Conservation (phyloP, 2,329 filamentous ascomycete species). For the Cytospora piceicola region DNA sequence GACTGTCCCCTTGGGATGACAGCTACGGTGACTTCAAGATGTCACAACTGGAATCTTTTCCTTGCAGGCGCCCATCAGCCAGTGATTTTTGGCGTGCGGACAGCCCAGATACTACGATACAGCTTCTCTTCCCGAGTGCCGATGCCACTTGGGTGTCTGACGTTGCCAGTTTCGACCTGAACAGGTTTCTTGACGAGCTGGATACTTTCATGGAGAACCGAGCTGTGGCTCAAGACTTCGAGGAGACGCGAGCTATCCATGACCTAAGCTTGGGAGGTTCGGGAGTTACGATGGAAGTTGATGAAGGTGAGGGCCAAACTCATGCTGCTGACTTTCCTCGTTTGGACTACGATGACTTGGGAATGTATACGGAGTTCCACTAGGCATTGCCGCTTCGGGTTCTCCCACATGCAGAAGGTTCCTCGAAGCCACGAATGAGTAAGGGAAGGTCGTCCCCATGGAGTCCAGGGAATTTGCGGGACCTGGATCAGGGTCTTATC, state of each 20-base stretch:
- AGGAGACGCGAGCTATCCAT: neutral
- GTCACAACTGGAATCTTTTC: neutral
- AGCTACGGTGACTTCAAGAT: conserved; percentile 2
- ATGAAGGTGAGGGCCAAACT: neutral
- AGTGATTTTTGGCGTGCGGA: neutral
- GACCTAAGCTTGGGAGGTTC: neutral
- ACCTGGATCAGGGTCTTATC: neutral
- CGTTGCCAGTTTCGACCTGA: conserved; percentile 17
- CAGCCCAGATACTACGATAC: conserved; percentile 5
- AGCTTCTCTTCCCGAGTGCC: conserved; percentile 5
- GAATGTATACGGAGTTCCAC: too few species aligned
- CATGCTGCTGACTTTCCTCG: neutral
- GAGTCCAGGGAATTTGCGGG: neutral
- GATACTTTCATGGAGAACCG: neutral
- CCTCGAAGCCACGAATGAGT: neutral
- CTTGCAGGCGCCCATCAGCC: neutral
- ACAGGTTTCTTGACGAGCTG: conserved; percentile 11
- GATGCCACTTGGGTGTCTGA: conserved; percentile 8
- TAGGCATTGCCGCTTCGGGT: too few species aligned
- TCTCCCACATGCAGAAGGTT: too few species aligned
- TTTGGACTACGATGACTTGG: too few species aligned
- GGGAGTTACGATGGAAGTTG: neutral
- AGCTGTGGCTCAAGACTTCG: neutral
- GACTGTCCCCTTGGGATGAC: conserved; percentile 26
- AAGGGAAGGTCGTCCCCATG: neutral